Percentiles rank a stretch among this genome's conserved stretches.
Evolutionary conservation across 805 yeast species (phyloP).

Genomic region (Metschnikowia continentalis): DNA sequence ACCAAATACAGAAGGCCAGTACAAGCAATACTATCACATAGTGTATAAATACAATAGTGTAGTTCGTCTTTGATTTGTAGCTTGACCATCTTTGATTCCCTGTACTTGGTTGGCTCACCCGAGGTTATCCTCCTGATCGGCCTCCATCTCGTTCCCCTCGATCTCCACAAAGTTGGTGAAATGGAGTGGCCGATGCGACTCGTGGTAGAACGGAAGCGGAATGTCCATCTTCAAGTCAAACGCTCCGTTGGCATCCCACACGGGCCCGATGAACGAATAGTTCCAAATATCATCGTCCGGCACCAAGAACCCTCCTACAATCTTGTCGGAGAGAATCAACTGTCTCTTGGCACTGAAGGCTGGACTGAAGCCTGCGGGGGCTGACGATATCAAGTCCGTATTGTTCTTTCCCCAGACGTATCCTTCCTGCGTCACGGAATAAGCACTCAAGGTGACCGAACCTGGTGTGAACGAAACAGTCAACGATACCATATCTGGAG

Average conservation of each 20-base stretch:
- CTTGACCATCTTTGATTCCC: too few species aligned
- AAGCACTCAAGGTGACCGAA: constrained; percentile 71
- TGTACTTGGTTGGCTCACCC: neutral
- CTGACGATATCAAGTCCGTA: constrained; percentile 47
- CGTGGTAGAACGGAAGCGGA: constrained; percentile 82
- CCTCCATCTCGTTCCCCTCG: constrained; percentile 56
- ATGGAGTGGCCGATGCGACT: constrained; percentile 83
- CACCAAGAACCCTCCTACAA: constrained; percentile 78
- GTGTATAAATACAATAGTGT: too few species aligned
- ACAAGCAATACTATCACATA: too few species aligned
- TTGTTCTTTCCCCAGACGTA: constrained; percentile 72
- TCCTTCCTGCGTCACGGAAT: constrained; percentile 59
- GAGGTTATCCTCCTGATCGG: constrained; percentile 57
- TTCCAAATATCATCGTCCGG: constrained; percentile 90
- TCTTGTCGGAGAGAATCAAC: constrained; percentile 65
- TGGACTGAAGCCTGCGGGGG: constrained; percentile 66
- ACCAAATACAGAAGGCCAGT: too few species aligned
- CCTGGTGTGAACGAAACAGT: constrained; percentile 78
- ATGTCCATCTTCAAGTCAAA: constrained; percentile 68
- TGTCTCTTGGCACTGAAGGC: constrained; percentile 61
- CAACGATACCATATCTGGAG: constrained; percentile 47
- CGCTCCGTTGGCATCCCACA: constrained; percentile 62
- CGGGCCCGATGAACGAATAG: constrained; percentile 80
- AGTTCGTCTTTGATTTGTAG: too few species aligned
- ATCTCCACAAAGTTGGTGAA: constrained; percentile 70